Conservation (phyloP, 176 grass and related monocot species). For the Carex myosuroides region DNA sequence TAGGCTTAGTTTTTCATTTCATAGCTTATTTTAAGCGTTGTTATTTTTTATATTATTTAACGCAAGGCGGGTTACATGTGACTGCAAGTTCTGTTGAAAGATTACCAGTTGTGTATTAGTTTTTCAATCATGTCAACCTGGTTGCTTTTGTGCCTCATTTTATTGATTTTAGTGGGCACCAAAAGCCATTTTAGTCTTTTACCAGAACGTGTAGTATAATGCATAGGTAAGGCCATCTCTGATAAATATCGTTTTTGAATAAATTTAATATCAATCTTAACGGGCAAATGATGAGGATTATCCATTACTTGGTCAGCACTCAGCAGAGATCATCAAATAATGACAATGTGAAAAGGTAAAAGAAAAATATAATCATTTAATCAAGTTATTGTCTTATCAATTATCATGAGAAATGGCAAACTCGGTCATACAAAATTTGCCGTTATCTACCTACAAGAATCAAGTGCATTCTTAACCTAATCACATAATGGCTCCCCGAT, state of each 20-base stretch:
- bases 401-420: not conserved
- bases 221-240: not conserved
- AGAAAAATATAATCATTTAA: slow-evolving; percentile 1
- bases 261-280: not conserved
- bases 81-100: not conserved
- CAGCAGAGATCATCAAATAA: not conserved
- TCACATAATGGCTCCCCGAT: slow-evolving; percentile 10
- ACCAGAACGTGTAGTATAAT: not conserved
- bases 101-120: not conserved
- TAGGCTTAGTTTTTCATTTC: not conserved
- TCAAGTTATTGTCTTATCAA: not conserved
- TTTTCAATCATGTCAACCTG: not conserved
- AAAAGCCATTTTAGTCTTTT: not conserved
- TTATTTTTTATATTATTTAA: not conserved
- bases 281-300: not conserved
- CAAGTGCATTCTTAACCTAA: not conserved
- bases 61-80: not conserved
- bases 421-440: not conserved
- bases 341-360: not conserved
- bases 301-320: not conserved
- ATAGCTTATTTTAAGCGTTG: not conserved
- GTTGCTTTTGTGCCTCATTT: not conserved
- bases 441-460: not conserved
- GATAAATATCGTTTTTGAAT: too few species aligned
- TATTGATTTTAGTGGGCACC: not conserved